Evolutionary conservation across 768 basidiomycete species (phyloP).

Genomic region (Psilocybe azurescens): DNA sequence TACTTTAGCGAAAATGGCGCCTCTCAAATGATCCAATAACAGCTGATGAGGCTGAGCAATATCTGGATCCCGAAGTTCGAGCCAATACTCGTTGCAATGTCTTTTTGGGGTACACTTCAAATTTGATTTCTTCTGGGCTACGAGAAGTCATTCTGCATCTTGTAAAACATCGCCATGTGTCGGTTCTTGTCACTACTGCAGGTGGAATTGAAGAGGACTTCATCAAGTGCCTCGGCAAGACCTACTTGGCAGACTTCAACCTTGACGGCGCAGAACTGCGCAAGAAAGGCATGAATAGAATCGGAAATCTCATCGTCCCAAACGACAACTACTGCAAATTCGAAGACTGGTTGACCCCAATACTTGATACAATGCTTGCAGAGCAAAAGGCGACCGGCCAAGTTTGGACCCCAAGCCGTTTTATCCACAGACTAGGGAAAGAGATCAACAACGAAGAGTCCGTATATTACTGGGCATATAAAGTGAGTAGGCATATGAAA

Average conservation of each 20-base stretch:
- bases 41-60: conserved; percentile 75
- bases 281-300: conserved; percentile 92
- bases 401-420: conserved; percentile 93
- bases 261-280: conserved; percentile 90
- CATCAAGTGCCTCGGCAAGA: conserved; percentile 98
- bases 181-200: conserved; percentile 93
- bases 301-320: conserved; percentile 95
- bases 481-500: conserved; percentile 62
- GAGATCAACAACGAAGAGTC: conserved; percentile 98
- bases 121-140: conserved; percentile 96
- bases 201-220: conserved; percentile 99
- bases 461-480: conserved; percentile 99
- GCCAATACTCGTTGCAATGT: conserved; percentile 80
- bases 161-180: conserved; percentile 90
- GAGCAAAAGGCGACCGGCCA: conserved; percentile 78
- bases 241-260: conserved; percentile 92
- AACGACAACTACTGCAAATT: conserved; percentile 99
- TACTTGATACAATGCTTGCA: conserved; percentile 86
- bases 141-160: conserved; percentile 92
- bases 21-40: conserved; percentile 82
- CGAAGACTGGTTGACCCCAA: conserved; percentile 98
- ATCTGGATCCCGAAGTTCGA: conserved; percentile 60
- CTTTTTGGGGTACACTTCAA: conserved; percentile 98
- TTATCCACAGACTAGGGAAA: conserved; percentile 92
- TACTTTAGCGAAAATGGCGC: conserved; percentile 79